Percentiles rank a stretch among this genome's conserved stretches.
Evolutionary conservation across 306 rosid species (phyloP).

Genomic region (Myrica gale): DNA sequence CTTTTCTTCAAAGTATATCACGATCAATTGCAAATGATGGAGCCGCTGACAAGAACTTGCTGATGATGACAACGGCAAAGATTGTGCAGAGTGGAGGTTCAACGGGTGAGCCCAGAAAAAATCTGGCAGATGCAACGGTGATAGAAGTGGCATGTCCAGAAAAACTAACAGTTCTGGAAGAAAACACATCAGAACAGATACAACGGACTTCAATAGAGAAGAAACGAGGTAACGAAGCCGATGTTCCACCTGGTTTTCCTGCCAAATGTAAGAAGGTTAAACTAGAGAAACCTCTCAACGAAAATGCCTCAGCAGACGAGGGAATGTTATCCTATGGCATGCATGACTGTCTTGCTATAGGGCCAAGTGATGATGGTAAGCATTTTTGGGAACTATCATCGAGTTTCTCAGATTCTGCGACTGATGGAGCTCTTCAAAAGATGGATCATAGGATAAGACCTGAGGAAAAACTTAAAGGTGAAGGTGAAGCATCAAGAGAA

Average conservation of each 20-base stretch:
- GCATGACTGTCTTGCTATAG: too few species aligned
- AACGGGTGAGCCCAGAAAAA: neutral
- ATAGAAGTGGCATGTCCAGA: neutral
- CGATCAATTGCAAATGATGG: neutral
- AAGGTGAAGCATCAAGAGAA: constrained; percentile 1
- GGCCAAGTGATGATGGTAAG: too few species aligned
- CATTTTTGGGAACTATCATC: constrained; percentile 2
- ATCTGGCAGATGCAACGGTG: neutral
- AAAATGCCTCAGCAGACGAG: neutral
- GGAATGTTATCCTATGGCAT: neutral
- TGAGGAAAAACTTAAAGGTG: neutral
- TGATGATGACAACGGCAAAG: neutral
- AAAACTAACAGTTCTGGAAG: neutral
- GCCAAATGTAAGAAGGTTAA: neutral
- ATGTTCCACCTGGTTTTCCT: constrained; percentile 20
- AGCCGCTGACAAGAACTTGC: neutral
- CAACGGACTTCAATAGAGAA: too few species aligned
- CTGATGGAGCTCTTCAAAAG: constrained; percentile 6
- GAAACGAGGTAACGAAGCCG: constrained; percentile 6
- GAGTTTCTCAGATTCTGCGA: constrained; percentile 10
- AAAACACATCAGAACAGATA: too few species aligned
- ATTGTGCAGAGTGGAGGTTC: neutral
- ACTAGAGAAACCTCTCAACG: neutral
- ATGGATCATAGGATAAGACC: neutral
- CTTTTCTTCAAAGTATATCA: neutral